These are phyloP conservation scores for Phaeosphaeria sp. DNA, from an alignment of 2,329 filamentous ascomycete genomes.

Conservation along the genomic window DNA sequence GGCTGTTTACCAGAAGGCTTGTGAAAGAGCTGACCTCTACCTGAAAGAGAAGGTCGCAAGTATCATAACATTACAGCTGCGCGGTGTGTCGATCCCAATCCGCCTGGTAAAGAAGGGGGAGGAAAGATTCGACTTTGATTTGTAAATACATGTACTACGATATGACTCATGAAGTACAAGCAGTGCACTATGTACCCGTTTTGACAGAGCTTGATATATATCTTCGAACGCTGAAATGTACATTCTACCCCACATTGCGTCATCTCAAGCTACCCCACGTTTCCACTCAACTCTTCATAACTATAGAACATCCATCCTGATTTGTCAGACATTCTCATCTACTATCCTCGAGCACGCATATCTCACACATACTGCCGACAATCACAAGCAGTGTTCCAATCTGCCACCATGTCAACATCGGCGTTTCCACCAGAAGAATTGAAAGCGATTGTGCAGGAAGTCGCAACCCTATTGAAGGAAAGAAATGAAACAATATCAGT, in stretches of 20 bases:
- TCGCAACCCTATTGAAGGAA: conserved; percentile 61
- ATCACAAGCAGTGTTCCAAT: neutral
- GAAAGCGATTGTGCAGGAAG: conserved; percentile 55
- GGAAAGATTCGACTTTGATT: conserved; percentile 65
- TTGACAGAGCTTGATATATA: too few species aligned
- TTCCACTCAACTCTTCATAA: neutral
- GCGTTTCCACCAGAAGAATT: conserved; percentile 53
- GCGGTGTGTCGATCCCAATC: conserved; percentile 66
- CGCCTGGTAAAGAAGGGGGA: conserved; percentile 72
- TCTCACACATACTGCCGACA: neutral
- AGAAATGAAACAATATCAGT: conserved; percentile 65
- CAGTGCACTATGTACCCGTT: too few species aligned
- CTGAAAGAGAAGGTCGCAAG: conserved; percentile 63
- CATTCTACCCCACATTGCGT: conserved; percentile 27
- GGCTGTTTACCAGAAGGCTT: conserved; percentile 67
- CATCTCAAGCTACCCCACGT: conserved; percentile 24
- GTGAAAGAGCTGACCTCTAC: conserved; percentile 59
- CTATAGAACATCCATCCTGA: neutral
- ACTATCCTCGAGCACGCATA: conserved; percentile 2
- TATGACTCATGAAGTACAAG: neutral
- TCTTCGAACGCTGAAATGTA: neutral
- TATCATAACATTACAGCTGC: conserved; percentile 76
- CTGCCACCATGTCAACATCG: conserved; percentile 28
- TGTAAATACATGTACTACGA: neutral
- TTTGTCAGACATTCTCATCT: conserved; percentile 7